These are phyloP conservation scores for Stagonosporopsis chrysanthemi DNA, from an alignment of 2,329 filamentous ascomycete genomes.

Conservation along the genomic window DNA sequence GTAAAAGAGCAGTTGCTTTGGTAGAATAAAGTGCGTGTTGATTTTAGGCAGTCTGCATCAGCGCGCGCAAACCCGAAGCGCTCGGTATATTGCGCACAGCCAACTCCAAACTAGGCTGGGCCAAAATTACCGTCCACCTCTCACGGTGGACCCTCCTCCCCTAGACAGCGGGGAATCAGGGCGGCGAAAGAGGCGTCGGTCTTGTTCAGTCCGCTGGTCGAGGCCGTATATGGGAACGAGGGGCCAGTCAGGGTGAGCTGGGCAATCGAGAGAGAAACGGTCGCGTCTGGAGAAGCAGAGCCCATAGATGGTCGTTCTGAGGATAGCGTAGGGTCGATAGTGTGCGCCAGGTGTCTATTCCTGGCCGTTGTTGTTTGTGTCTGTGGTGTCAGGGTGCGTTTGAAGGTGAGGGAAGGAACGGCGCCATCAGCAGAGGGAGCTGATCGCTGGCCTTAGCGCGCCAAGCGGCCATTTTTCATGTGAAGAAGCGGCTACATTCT, in stretches of 20 bases:
- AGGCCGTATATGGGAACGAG: constrained; percentile 42
- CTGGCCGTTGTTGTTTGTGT: constrained; percentile 33
- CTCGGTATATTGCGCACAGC: constrained; percentile 33
- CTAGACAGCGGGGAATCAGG: constrained; percentile 55
- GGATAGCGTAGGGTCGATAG: constrained; percentile 29
- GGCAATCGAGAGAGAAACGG: constrained; percentile 40
- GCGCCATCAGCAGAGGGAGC: constrained; percentile 24
- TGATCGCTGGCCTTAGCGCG: constrained; percentile 26
- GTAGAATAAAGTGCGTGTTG: constrained; percentile 20
- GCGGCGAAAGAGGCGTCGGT: constrained; percentile 58
- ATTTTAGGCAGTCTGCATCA: constrained; percentile 37
- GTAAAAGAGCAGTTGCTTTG: constrained; percentile 18
- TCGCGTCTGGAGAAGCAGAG: constrained; percentile 49
- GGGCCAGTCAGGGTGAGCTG: constrained; percentile 47
- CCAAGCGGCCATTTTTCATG: constrained; percentile 27
- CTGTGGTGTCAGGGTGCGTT: constrained; percentile 29
- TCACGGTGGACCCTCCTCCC: constrained; percentile 61
- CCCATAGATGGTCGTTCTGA: constrained; percentile 53
- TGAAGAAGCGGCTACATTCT: constrained; percentile 31
- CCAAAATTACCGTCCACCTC: constrained; percentile 59
- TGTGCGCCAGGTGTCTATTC: constrained; percentile 41
- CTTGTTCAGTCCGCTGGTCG: constrained; percentile 49
- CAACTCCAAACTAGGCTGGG: constrained; percentile 27
- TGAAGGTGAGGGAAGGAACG: constrained; percentile 24
- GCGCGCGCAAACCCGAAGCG: constrained; percentile 24